Evolutionary conservation across 2,329 filamentous ascomycete species (phyloP), one percentile per base, ranked within the genome.

Genomic region (Catunica adiposa): DNA sequence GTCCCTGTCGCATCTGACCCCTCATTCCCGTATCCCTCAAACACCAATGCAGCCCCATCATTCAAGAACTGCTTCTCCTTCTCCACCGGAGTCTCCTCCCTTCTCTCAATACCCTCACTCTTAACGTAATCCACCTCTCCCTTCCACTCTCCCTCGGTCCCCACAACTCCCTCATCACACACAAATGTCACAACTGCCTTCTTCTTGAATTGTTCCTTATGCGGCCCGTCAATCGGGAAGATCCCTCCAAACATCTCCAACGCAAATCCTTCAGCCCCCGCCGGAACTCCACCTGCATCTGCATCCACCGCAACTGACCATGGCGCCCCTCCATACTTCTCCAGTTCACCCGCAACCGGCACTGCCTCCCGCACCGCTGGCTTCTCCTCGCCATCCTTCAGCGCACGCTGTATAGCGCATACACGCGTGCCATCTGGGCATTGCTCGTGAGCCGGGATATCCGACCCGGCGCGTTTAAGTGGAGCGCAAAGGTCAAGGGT

Each of bases 171-270:
- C 29, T 69, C 72, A 64, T 94, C 84, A 69, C 92, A 98, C 20
- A 89, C 66, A 62, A 97, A 89, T 63, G 94, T 86, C 55, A 97
- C 78, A 8, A 94, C 76, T 2, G 89, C 86, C 63, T 80, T 82
- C 67, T 94, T 85, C 58, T 78, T 71, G 26, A 70, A 69, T 55
- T 74, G 72, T 51, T 74, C 71, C 54, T 75, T 73, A 6, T 62
- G 56, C 1, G 63, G 62, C 1, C 80, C 83, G 51, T 78, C 71
- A 6, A 75, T 64, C 9, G 68, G 69, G 59, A 76, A 72, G 48
- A 70, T 73, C 14, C 79, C 78, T n/a, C 81, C 80, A 57, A 74
- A 71, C 52, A 95, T 67, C 59, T 83, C 79, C 1, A 92, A 66
- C 15, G 80, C 75, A 9, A 95, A 63, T 1, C 90, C 89, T 62